A percentile compares a stretch with the other conserved stretches of the same genome.
phyloP scores from a whole-genome alignment of 2,329 filamentous ascomycete species.

The Thelonectria rubi region DNA sequence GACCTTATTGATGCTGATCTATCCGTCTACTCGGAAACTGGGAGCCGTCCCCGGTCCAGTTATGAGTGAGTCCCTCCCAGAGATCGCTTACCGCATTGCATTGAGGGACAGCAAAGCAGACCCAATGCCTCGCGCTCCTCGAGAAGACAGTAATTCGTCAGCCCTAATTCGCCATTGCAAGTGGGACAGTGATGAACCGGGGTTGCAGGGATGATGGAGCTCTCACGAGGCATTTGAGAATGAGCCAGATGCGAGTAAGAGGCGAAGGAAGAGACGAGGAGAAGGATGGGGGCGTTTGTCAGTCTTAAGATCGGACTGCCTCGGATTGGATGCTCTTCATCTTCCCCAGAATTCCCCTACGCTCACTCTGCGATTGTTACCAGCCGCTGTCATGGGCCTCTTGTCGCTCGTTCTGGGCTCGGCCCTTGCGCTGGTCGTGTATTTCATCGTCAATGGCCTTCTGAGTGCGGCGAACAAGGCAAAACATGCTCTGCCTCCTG shows the following conservation, averaged over 20 bases:
- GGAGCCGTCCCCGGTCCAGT: too few species aligned
- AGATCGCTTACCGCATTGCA: too few species aligned
- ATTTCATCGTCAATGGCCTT: background rate
- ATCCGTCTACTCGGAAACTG: too few species aligned
- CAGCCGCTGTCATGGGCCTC: background rate
- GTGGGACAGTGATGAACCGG: background rate
- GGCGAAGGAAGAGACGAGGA: background rate
- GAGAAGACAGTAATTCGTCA: background rate
- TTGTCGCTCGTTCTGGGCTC: background rate
- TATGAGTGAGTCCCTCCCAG: too few species aligned
- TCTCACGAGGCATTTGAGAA: background rate
- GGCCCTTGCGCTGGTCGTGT: background rate
- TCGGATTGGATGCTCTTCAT: background rate
- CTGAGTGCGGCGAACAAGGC: background rate
- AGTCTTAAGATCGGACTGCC: constrained; percentile 1
- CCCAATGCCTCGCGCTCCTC: background rate
- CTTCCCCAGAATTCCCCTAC: background rate
- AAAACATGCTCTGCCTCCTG: constrained; percentile 21
- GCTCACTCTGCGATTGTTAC: background rate
- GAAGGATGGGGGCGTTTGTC: background rate
- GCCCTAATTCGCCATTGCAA: background rate
- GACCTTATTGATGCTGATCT: too few species aligned
- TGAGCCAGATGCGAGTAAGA: background rate
- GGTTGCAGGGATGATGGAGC: background rate
- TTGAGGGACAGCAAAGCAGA: background rate